Percentiles rank a stretch among this genome's conserved stretches.
Conservation (phyloP, 768 basidiomycete genomes). For the Boletus vermiculosoides region DNA sequence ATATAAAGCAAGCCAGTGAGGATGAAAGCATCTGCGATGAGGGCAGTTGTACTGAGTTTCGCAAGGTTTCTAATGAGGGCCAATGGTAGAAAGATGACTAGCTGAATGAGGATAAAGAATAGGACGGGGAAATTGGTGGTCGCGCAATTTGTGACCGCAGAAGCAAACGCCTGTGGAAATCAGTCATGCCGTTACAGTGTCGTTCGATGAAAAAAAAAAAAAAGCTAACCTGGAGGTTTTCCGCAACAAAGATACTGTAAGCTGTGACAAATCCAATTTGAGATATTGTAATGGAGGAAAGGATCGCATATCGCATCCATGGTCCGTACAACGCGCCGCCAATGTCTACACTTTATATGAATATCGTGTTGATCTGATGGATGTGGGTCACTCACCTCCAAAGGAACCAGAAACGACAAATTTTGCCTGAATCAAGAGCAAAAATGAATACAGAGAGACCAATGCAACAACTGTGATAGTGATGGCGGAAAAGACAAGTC, state of each 20-base stretch:
- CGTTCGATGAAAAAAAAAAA: neutral
- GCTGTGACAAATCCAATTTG: constrained; percentile 88
- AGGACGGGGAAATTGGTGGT: constrained; percentile 58
- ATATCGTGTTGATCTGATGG: neutral
- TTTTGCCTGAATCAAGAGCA: constrained; percentile 85
- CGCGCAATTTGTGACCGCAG: constrained; percentile 75
- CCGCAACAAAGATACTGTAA: constrained; percentile 94
- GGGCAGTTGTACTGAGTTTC: constrained; percentile 87
- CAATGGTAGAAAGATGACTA: constrained; percentile 85
- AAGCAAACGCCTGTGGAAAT: constrained; percentile 68
- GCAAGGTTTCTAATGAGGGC: constrained; percentile 92
- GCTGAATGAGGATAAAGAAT: constrained; percentile 80
- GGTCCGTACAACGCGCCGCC: constrained; percentile 89
- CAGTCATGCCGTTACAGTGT: neutral
- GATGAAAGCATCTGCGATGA: constrained; percentile 94
- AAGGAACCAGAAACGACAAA: constrained; percentile 89
- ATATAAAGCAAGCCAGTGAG: constrained; percentile 84
- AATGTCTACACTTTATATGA: constrained; percentile 58
- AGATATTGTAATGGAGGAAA: constrained; percentile 83
- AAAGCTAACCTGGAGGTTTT: constrained; percentile 64
- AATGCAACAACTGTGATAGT: constrained; percentile 78
- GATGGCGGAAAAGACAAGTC: constrained; percentile 82
- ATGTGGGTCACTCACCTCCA: constrained; percentile 59
- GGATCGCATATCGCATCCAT: constrained; percentile 89
- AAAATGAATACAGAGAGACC: constrained; percentile 90